Percentiles rank a stretch among this genome's conserved stretches.
These are phyloP conservation scores for Galeopsis tetrahit DNA, from an alignment of 257 asterid species.

Conservation along the genomic window DNA sequence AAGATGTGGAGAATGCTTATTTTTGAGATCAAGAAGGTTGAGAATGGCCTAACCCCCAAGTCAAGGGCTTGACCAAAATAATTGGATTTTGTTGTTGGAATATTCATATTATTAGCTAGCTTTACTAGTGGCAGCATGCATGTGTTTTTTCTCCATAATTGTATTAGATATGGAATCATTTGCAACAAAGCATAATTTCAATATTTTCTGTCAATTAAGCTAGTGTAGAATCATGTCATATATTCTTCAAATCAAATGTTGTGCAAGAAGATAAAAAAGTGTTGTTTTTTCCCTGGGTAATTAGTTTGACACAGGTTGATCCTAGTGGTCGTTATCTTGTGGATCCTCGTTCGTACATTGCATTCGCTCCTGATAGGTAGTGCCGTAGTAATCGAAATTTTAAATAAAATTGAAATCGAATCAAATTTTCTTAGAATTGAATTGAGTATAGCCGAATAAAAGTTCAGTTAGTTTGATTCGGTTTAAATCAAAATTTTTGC, in stretches of 20 bases:
- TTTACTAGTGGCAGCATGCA: slow-evolving; percentile 11
- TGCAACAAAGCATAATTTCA: slow-evolving; percentile 24
- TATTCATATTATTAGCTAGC: neutral
- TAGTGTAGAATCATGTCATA: slow-evolving; percentile 41
- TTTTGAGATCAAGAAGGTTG: slow-evolving; percentile 94
- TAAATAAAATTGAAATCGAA: no score
- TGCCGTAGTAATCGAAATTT: no score
- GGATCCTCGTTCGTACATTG: neutral
- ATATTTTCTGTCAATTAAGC: slow-evolving; percentile 21
- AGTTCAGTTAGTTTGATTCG: no score
- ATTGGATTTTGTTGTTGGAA: slow-evolving; percentile 6
- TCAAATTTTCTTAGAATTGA: no score
- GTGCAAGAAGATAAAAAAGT: slow-evolving; percentile 14
- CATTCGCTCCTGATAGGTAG: no score
- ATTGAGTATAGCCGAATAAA: no score
- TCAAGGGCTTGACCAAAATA: slow-evolving; percentile 50
- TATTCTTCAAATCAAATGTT: slow-evolving; percentile 26
- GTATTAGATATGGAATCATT: slow-evolving; percentile 36
- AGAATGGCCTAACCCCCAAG: slow-evolving; percentile 73
- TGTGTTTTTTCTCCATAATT: slow-evolving; percentile 18
- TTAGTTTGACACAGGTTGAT: neutral
- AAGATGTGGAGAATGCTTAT: slow-evolving; percentile 99
- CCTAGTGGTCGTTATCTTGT: neutral
- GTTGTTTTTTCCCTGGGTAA: neutral
- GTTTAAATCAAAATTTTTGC: no score